Evolutionary conservation across 2,329 filamentous ascomycete genomes (phyloP), one percentile per base, ranked within the genome.

Genomic region (Penicillium sp.): DNA sequence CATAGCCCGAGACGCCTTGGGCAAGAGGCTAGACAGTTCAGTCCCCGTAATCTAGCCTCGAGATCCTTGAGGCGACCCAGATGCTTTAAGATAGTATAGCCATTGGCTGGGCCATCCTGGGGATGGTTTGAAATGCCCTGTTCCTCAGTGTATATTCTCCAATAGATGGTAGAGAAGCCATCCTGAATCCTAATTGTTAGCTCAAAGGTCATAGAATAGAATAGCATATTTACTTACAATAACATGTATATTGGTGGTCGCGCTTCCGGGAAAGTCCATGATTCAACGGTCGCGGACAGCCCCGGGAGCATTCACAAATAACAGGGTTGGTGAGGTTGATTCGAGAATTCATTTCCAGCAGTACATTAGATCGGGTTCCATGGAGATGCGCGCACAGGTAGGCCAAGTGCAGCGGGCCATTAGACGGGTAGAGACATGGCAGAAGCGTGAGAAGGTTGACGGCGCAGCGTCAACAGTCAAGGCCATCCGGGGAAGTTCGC

Each of bases 191-290:
- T 10, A 26, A 33, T 28, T 10, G 51, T 73, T 63, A 72, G 65
- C 55, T 31, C 21, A 23, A 51, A 23, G 5, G 2, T 8, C 9
- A 7, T 3, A 11, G n/a, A 24, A 14, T 23, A 16, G 9, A 18
- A 2, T 11, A 3, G 21, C 23, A 37, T 28, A 47, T n/a, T 52
- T 39, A 69, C 75, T 62, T 69, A 77, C 75, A 65, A 76, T 71
- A 51, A 71, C 64, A 64, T 69, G 71, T 59, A 76, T 65, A 59
- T 77, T 77, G 40, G 75, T 77, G 60, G 70, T 71, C 54, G 71
- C 71, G 55, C 67, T 69, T 59, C 71, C 71, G 55, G 75, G 75
- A 66, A 77, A 77, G 61, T 77, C 75, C 74, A 77, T 77, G 59
- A 53, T 73, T 71, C 46, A 64, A 55, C 45, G 54, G 61, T 56